Percentiles rank a stretch among this genome's conserved stretches.
Conservation (phyloP, 768 basidiomycete species). For the Daedaleopsis nitida region DNA sequence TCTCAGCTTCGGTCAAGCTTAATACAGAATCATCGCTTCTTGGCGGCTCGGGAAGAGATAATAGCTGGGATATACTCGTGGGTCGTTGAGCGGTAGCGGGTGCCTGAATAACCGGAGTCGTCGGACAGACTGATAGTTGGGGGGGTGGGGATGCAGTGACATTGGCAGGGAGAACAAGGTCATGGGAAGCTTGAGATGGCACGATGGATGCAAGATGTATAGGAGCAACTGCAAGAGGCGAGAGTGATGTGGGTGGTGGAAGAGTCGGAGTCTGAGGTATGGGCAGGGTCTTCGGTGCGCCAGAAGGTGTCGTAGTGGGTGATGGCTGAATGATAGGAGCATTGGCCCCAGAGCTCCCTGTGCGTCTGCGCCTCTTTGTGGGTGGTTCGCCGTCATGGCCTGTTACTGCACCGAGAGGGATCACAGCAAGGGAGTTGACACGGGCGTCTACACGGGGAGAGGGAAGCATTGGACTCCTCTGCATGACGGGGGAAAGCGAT, state of each 20-base stretch:
- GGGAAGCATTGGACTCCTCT: slow-evolving; percentile 10
- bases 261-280: background rate
- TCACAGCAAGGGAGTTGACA: slow-evolving; percentile 14
- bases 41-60: background rate
- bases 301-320: background rate
- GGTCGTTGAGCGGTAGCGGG: background rate
- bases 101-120: too few relatives aligned
- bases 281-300: background rate
- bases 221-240: too few relatives aligned
- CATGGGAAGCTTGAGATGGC: background rate
- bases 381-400: slow-evolving; percentile 21
- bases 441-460: slow-evolving; percentile 17
- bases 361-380: slow-evolving; percentile 24
- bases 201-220: too few relatives aligned
- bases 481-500: slow-evolving; percentile 11
- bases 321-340: background rate
- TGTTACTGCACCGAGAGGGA: slow-evolving; percentile 5
- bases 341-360: slow-evolving; percentile 10
- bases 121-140: background rate
- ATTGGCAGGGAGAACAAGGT: background rate
- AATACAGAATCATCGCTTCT: too few relatives aligned
- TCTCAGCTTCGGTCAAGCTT: too few relatives aligned
- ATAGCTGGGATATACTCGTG: slow-evolving; percentile 11
- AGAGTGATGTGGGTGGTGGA: background rate
- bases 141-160: background rate